Percentiles rank a stretch among this genome's conserved stretches.
Evolutionary conservation across 2,329 filamentous ascomycete genomes (phyloP).

Genomic region (Canariomyces notabilis): DNA sequence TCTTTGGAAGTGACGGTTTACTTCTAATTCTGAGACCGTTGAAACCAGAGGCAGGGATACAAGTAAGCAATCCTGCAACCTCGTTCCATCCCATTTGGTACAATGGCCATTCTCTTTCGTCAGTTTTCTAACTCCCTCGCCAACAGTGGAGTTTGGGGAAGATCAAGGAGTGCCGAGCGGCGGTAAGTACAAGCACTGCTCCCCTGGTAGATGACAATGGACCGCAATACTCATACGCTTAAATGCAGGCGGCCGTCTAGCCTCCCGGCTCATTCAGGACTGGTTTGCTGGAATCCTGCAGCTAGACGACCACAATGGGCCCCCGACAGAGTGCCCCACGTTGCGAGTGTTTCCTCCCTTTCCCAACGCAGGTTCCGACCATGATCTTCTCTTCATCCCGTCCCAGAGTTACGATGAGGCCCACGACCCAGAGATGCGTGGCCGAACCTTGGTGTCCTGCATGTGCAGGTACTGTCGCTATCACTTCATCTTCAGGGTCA

Average conservation of each 20-base stretch:
- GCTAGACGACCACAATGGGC: not conserved
- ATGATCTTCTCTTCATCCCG: conserved; percentile 19
- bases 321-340: conserved; percentile 10
- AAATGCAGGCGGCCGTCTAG: conserved; percentile 13
- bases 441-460: conserved; percentile 23
- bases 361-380: conserved; percentile 10
- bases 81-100: no score
- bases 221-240: not conserved
- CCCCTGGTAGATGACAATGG: not conserved
- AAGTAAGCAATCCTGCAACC: no score
- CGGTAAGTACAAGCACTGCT: not conserved
- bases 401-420: conserved; percentile 19
- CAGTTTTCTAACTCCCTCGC: no score
- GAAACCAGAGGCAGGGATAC: no score
- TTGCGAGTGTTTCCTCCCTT: conserved; percentile 14
- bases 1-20: no score
- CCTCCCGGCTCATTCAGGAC: conserved; percentile 20
- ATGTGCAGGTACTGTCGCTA: conserved; percentile 32
- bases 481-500: conserved; percentile 30
- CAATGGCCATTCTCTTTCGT: no score
- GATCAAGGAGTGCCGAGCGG: no score
- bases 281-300: conserved; percentile 15
- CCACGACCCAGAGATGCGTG: conserved; percentile 8
- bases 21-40: no score
- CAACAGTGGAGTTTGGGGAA: conserved; percentile 2